Evolutionary conservation across 2,329 filamentous ascomycete species (phyloP).

Genomic region (Fusarium siculi): DNA sequence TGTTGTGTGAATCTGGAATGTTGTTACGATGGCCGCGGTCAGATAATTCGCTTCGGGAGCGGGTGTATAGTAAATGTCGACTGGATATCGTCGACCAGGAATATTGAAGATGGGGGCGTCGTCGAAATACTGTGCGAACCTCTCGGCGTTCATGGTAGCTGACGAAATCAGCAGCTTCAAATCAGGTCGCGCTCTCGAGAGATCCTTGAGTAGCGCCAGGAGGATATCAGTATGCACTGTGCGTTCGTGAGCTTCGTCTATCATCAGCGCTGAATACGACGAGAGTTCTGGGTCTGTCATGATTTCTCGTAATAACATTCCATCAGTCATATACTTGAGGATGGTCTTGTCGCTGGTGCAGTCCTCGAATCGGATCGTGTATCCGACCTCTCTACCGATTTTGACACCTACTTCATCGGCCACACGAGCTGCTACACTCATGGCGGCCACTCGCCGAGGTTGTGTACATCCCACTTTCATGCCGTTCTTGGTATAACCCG

Average conservation of each 20-base stretch:
- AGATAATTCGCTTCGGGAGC: slow-evolving; percentile 95
- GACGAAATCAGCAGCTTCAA: slow-evolving; percentile 92
- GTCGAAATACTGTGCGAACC: slow-evolving; percentile 92
- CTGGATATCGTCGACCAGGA: slow-evolving; percentile 86
- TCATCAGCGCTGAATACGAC: slow-evolving; percentile 89
- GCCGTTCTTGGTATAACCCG: slow-evolving; percentile 85
- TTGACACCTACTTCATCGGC: slow-evolving; percentile 93
- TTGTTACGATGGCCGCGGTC: slow-evolving; percentile 88
- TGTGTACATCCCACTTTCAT: slow-evolving; percentile 94
- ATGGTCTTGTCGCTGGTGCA: slow-evolving; percentile 90
- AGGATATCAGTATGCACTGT: slow-evolving; percentile 92
- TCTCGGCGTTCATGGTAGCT: slow-evolving; percentile 92
- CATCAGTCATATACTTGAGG: slow-evolving; percentile 97
- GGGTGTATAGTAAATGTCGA: slow-evolving; percentile 90
- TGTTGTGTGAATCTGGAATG: slow-evolving; percentile 93
- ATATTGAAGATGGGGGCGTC: slow-evolving; percentile 95
- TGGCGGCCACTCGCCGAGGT: slow-evolving; percentile 92
- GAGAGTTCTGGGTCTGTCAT: slow-evolving; percentile 87
- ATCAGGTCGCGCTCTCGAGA: slow-evolving; percentile 83
- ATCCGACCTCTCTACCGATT: slow-evolving; percentile 91
- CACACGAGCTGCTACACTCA: slow-evolving; percentile 96
- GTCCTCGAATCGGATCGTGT: slow-evolving; percentile 95
- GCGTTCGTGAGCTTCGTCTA: slow-evolving; percentile 96
- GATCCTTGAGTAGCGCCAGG: slow-evolving; percentile 87
- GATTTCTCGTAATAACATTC: slow-evolving; percentile 91